Base-by-base conservation (phyloP, 768 basidiomycete species). In the Neoboletus magnificus region DNA sequence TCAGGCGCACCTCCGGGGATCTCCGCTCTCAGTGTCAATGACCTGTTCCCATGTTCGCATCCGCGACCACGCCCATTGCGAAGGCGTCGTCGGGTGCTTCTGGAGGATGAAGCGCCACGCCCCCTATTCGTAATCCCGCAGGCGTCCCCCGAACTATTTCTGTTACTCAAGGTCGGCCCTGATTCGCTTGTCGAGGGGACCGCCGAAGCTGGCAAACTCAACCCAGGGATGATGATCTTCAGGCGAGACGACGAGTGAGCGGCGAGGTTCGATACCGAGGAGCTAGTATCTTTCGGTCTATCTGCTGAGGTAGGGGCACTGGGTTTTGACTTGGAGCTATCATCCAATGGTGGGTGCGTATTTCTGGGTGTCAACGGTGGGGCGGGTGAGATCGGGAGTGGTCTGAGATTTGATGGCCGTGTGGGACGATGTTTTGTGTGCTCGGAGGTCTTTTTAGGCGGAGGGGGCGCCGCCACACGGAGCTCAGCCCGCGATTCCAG, bases 401-500 rank as follows among this genome's bases (percentile, higher is more conserved):
- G n/a, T 7, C 53, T 36, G 0, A 63, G 55, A 27, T 54, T 67
- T 2, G 70, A 71, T 5, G 61, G 51, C 5, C 5, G 50, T 16
- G 4, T 10, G 9, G 59, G 58, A 18, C 50, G 56, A 37, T 52
- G 35, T 25, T 32, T 54, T 18, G 35, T 36, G 33, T 29, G 46
- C 20, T 20, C 18, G 5, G 48, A 39, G 8, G 15, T 54, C n/a
- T 48, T 33, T 35, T 36, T 43, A 15, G 44, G 45, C 4, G 18
- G 48, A 7, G 36, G 30, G 18, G 41, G 41, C 4, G 11, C 4
- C 13, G 2, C 20, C 18, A 13, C 25, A 13, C n/a, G 13, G 1
- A 27, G 15, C 30, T 55, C 25, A 25, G 25, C 39, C 15, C 37
- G 62, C 22, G 29, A 36, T 20, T 11, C 37, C 13, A 18, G 23